Evolutionary conservation across 306 rosid species (phyloP).

Genomic region (Cucumis melo): DNA sequence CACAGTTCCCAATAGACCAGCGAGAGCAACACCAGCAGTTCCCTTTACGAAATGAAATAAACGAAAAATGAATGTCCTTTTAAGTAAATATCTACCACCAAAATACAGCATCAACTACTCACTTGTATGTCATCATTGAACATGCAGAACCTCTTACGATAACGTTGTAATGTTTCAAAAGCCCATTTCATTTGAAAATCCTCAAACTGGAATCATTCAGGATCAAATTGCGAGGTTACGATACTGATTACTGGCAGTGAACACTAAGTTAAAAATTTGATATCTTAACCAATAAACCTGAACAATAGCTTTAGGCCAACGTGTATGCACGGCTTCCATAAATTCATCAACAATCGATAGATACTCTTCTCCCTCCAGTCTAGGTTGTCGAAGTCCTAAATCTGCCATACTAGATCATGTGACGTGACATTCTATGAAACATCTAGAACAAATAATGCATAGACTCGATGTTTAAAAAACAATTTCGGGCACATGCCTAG

Average conservation of each 20-base stretch:
- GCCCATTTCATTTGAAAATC: conserved; percentile 99
- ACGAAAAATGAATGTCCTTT: neutral
- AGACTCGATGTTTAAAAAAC: too few species aligned
- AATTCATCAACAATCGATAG: conserved; percentile 86
- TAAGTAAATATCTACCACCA: neutral
- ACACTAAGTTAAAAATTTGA: conserved; percentile 4
- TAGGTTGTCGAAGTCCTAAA: conserved; percentile 94
- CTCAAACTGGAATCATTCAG: conserved; percentile 55
- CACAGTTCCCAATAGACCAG: conserved; percentile 86
- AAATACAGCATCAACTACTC: conserved; percentile 17
- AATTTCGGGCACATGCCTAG: too few species aligned
- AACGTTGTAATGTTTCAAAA: conserved; percentile 85
- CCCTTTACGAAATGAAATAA: conserved; percentile 48
- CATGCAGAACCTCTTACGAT: conserved; percentile 87
- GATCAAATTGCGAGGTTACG: conserved; percentile 19
- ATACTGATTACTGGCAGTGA: conserved; percentile 11
- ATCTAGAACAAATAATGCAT: neutral
- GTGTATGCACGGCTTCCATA: conserved; percentile 87
- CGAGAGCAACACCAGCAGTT: conserved; percentile 99
- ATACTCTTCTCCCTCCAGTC: conserved; percentile 98
- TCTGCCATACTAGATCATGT: conserved; percentile 49
- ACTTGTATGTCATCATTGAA: conserved; percentile 99
- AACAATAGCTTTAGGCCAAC: conserved; percentile 99
- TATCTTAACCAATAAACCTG: conserved; percentile 35
- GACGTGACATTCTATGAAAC: conserved; percentile 19